Evolutionary conservation across 345 rosid species (phyloP), one percentile per base, ranked within the genome.

Genomic region (Clausena lansium): DNA sequence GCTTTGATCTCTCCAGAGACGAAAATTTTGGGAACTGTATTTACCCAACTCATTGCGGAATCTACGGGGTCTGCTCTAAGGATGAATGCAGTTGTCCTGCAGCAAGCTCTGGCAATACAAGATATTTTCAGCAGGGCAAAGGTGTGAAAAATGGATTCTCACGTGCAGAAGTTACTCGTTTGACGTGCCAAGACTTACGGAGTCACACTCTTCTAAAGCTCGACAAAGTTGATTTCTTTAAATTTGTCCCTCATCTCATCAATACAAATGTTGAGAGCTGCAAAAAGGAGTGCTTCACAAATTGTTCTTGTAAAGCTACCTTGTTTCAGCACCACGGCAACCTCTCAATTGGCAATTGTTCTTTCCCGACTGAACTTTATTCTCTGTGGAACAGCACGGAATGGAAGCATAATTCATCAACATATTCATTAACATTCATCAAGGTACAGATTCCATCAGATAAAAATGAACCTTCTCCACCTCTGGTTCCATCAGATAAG

Each of bases 281-380:
- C 68, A 52, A 72, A 61, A 39, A 22, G n/a, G 70, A 67, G 22
- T 84, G 84, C 41, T 47, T 75, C 20, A 63, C 10, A 30, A 77
- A 82, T 45, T 84, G 83, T 73, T 79, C 83, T 15, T 84, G 87
- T 75, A 80, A 76, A 54, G 78, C 81, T 22, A 76, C 70, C 3
- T 25, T 77, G 7, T 75, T 74, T 35, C 58, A 38, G 4, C 59
- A 19, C 32, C 8, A 30, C 22, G 13, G 36, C 28, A 55, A 20
- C 39, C 5, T 27, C 14, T 52, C 50, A 1, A 27, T 6, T 3
- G 76, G 86, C 45, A 41, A 77, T 61, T 84, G 85, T 70, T 64
- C 65, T 41, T 52, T 79, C 7, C 39, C 22, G 8, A 67, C 64
- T 28, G 66, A 79, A 35, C 38, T 77, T 11, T 77, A 73, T 20